These are phyloP conservation scores for Phaffia australis DNA, from an alignment of 768 basidiomycete species.

Conservation along the genomic window DNA sequence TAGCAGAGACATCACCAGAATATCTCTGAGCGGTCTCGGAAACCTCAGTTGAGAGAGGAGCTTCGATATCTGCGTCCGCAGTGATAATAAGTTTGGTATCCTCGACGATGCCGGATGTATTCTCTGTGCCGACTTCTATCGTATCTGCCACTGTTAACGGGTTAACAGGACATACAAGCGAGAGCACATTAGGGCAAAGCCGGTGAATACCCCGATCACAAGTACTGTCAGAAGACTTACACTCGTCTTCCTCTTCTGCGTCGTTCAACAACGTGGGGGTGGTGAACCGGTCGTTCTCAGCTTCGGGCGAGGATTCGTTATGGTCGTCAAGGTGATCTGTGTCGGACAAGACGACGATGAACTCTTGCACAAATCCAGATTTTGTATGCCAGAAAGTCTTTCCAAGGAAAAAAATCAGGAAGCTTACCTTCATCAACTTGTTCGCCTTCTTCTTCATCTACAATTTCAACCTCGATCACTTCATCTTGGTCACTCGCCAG, in stretches of 20 bases:
- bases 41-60: neutral
- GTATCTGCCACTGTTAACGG: neutral
- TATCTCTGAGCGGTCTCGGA: constrained; percentile 3
- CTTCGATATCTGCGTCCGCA: constrained; percentile 15
- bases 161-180: no score
- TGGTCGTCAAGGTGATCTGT: constrained; percentile 13
- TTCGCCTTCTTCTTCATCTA: neutral
- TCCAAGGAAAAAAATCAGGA: neutral
- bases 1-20: neutral
- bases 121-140: neutral
- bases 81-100: constrained; percentile 19
- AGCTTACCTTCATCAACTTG: neutral
- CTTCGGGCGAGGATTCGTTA: neutral
- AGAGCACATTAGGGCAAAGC: neutral
- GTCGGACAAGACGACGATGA: neutral
- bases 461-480: no score
- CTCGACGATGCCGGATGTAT: constrained; percentile 1
- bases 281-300: no score
- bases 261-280: neutral
- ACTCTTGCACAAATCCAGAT: no score
- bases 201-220: neutral
- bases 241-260: constrained; percentile 1
- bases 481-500: neutral
- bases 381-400: neutral
- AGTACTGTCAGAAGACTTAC: neutral